Evolutionary conservation across 208 protist species (phyloP).

Genomic region (Crithidia acanthocephali): DNA sequence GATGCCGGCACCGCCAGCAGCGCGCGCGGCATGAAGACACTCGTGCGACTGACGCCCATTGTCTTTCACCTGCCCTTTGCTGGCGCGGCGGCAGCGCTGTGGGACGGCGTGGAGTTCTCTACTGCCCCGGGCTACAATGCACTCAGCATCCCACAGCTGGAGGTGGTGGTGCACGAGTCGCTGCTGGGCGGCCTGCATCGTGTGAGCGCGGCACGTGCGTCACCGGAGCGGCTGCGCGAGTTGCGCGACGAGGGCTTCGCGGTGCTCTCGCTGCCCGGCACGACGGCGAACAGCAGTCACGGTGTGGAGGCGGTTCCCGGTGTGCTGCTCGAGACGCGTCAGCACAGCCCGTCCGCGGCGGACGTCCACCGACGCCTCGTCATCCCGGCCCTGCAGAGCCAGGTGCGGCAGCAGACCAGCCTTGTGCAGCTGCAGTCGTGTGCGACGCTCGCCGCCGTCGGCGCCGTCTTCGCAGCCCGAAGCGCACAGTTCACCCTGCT

Average conservation of each 20-base stretch:
- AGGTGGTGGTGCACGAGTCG: slow-evolving; percentile 32
- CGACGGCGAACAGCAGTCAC: slow-evolving; percentile 3
- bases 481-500: slow-evolving; percentile 25
- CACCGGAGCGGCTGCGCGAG: background rate
- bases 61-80: slow-evolving; percentile 43
- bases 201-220: background rate
- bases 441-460: slow-evolving; percentile 18
- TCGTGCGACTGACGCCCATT: slow-evolving; percentile 41
- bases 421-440: slow-evolving; percentile 26
- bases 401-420: slow-evolving; percentile 7
- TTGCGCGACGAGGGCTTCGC: slow-evolving; percentile 25
- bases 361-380: slow-evolving; percentile 22
- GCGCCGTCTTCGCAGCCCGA: slow-evolving; percentile 11
- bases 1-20: background rate
- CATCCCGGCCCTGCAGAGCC: slow-evolving; percentile 18
- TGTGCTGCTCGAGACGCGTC: slow-evolving; percentile 21
- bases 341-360: slow-evolving; percentile 16
- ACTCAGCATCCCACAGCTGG: slow-evolving; percentile 24
- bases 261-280: slow-evolving; percentile 21
- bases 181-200: slow-evolving; percentile 1
- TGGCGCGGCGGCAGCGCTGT: slow-evolving; percentile 41
- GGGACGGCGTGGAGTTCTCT: slow-evolving; percentile 41
- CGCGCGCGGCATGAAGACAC: slow-evolving; percentile 31
- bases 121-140: slow-evolving; percentile 29
- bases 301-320: slow-evolving; percentile 5